These are phyloP conservation scores for Aurifilum marmelostoma DNA, from an alignment of 2,329 filamentous ascomycete genomes.

Conservation along the genomic window DNA sequence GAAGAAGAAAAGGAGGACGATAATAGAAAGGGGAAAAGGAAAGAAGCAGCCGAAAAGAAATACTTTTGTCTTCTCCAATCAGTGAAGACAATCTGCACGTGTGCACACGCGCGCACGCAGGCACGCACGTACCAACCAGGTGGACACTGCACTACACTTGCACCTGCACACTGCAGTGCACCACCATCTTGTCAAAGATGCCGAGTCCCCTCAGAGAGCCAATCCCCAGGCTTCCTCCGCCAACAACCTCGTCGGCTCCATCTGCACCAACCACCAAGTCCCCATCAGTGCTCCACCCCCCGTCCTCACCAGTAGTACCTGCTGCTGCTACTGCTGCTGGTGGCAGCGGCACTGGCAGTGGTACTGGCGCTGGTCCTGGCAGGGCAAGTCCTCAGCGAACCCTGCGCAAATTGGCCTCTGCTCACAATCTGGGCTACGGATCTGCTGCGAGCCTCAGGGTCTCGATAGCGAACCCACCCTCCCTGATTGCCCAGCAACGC, in stretches of 20 bases:
- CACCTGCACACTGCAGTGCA: background rate
- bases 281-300: slow-evolving; percentile 51
- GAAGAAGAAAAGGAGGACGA: background rate
- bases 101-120: background rate
- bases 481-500: slow-evolving; percentile 67
- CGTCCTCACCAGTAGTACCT: slow-evolving; percentile 59
- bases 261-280: slow-evolving; percentile 22
- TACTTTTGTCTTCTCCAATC: background rate
- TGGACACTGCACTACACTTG: background rate
- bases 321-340: background rate
- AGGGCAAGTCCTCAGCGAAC: slow-evolving; percentile 57
- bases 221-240: slow-evolving; percentile 30
- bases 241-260: slow-evolving; percentile 12
- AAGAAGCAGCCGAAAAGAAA: background rate
- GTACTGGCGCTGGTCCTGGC: background rate
- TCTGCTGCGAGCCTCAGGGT: slow-evolving; percentile 36
- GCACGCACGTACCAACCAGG: background rate
- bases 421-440: slow-evolving; percentile 63
- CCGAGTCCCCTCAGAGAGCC: slow-evolving; percentile 37
- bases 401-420: slow-evolving; percentile 75
- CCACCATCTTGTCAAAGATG: slow-evolving; percentile 31
- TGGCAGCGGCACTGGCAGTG: background rate
- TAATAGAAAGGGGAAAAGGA: background rate
- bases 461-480: slow-evolving; percentile 53
- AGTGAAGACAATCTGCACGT: background rate